These are phyloP conservation scores for Alisma plantagoaquatica DNA, from an alignment of 106 monocot species.

Conservation along the genomic window DNA sequence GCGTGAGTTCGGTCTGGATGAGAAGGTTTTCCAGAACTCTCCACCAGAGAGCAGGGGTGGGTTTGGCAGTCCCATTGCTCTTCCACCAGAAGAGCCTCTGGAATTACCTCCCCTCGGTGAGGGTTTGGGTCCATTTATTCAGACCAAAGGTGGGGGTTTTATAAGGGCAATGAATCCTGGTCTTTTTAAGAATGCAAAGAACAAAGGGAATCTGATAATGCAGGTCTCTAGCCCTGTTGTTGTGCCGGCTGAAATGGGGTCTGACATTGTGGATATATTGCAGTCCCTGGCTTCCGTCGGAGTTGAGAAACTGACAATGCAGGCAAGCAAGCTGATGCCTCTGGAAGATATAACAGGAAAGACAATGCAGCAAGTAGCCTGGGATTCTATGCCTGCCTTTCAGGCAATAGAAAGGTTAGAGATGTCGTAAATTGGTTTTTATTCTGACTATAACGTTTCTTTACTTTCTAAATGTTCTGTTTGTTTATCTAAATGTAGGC, in stretches of 20 bases:
- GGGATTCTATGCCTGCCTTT: conserved; percentile 32
- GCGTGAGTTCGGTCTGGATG: conserved; percentile 73
- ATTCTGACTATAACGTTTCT: background rate
- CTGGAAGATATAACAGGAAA: conserved; percentile 87
- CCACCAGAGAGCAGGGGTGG: conserved; percentile 52
- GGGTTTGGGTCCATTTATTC: conserved; percentile 69
- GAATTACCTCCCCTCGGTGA: conserved; percentile 67
- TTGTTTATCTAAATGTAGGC: background rate
- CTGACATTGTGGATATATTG: conserved; percentile 73
- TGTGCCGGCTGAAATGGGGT: conserved; percentile 96
- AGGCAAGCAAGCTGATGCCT: conserved; percentile 92
- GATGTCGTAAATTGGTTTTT: background rate
- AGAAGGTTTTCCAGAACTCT: conserved; percentile 57
- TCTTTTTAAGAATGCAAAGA: conserved; percentile 66
- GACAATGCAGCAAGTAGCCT: conserved; percentile 60
- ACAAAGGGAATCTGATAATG: conserved; percentile 77
- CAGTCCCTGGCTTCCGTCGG: conserved; percentile 74
- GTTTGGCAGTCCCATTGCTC: conserved; percentile 78
- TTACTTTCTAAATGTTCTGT: background rate
- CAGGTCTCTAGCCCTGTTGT: conserved; percentile 88
- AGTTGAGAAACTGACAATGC: conserved; percentile 83
- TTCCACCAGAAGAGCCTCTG: conserved; percentile 45
- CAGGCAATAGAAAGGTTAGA: conserved; percentile 50
- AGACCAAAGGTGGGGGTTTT: conserved; percentile 86
- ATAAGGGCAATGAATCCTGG: conserved; percentile 82